phyloP scores from a whole-genome alignment of 2,329 filamentous ascomycete genomes.

The Penicillium sp. region DNA sequence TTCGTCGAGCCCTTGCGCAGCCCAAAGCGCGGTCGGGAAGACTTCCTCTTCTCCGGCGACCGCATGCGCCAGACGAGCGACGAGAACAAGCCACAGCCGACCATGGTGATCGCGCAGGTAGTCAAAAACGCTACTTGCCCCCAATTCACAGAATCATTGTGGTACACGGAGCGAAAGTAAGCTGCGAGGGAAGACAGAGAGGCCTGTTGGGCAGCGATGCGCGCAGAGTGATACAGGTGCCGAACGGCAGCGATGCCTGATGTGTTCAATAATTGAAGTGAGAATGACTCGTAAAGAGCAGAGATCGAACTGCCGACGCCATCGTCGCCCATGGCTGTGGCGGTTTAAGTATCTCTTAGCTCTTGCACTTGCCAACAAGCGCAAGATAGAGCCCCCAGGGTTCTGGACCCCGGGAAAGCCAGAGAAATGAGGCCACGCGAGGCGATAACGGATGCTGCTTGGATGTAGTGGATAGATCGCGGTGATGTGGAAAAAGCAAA shows the following conservation, averaged over 20 bases:
- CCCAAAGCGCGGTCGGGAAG: constrained; percentile 13
- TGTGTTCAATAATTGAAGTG: constrained; percentile 15
- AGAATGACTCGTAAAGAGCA: constrained; percentile 24
- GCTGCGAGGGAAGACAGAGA: constrained; percentile 28
- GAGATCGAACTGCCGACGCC: constrained; percentile 16
- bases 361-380: constrained; percentile 1
- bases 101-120: constrained; percentile 44
- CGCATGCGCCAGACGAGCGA: constrained; percentile 36
- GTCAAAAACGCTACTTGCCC: constrained; percentile 40
- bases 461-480: constrained; percentile 16
- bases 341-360: constrained; percentile 27
- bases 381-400: constrained; percentile 18
- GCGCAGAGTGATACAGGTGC: constrained; percentile 33
- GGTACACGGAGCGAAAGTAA: constrained; percentile 29
- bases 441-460: constrained; percentile 25
- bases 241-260: constrained; percentile 22
- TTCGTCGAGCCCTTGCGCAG: constrained; percentile 33
- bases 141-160: constrained; percentile 40
- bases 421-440: constrained; percentile 25
- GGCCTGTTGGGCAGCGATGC: constrained; percentile 27
- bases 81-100: constrained; percentile 44
- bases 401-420: constrained; percentile 16
- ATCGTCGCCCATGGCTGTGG: constrained; percentile 27
- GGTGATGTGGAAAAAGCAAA: neutral
- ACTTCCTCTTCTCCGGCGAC: constrained; percentile 19